Percentiles rank a stretch among this genome's conserved stretches.
Evolutionary conservation across 2,329 filamentous ascomycete species (phyloP).

Genomic region (Exophiala phaeomuriformis): DNA sequence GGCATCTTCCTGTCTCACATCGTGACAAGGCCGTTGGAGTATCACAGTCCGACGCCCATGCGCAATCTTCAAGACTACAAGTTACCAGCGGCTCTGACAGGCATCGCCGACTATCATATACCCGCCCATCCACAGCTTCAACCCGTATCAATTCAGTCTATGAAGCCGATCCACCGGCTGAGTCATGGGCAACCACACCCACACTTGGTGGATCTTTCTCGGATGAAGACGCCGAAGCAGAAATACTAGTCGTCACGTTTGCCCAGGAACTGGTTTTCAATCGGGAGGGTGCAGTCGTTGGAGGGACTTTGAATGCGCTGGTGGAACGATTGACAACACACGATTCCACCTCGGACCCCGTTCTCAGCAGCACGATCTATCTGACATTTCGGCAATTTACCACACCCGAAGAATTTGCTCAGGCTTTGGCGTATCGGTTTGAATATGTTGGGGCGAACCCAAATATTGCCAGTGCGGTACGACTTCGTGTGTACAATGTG

Average conservation of each 20-base stretch:
- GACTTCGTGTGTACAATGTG: conserved; percentile 86
- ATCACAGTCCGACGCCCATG: background rate
- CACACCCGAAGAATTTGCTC: conserved; percentile 68
- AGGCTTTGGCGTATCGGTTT: conserved; percentile 81
- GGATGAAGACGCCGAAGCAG: conserved; percentile 73
- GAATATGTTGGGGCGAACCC: conserved; percentile 79
- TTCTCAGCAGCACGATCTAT: conserved; percentile 92
- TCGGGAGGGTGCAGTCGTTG: conserved; percentile 90
- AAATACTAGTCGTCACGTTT: conserved; percentile 88
- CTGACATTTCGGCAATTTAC: conserved; percentile 93
- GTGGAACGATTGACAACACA: conserved; percentile 93
- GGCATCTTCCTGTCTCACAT: background rate
- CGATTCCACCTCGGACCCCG: conserved; percentile 82
- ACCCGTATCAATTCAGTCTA: conserved; percentile 66
- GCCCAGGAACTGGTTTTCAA: conserved; percentile 88
- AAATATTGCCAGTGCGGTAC: conserved; percentile 68
- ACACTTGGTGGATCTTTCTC: conserved; percentile 59
- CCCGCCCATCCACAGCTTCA: conserved; percentile 73
- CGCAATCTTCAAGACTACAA: conserved; percentile 3
- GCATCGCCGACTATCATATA: conserved; percentile 66
- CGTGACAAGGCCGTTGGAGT: too few species aligned
- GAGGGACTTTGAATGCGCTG: conserved; percentile 79
- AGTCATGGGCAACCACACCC: conserved; percentile 51
- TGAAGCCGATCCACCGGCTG: conserved; percentile 31
- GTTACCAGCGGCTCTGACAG: conserved; percentile 55